Evolutionary conservation across 2,329 filamentous ascomycete genomes (phyloP), one percentile per base, ranked within the genome.

Genomic region (Aspergillus candidus): DNA sequence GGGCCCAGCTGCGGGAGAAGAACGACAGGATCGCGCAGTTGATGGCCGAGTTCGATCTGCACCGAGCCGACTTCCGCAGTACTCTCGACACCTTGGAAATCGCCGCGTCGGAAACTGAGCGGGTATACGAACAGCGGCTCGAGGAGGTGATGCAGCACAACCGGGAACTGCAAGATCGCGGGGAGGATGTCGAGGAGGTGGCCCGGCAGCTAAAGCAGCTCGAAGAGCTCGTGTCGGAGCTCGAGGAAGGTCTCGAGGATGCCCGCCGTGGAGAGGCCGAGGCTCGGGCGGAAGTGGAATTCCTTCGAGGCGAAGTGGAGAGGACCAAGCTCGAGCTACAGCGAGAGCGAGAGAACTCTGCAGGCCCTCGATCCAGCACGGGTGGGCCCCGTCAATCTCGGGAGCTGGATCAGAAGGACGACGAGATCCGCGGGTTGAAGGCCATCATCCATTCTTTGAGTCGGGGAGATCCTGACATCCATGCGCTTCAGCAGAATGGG

Each of bases 401-500:
- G 65, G 89, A 95, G 51, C 69, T 97, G 27, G 89, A 94, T 62
- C 86, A 94, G 61, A 93, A 94, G 63, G 91, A 98, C 59, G 93
- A 98, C 57, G 93, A 98, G 71, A 97, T 98, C 59, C 80, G 91
- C 50, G 93, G 93, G 37, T 77, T 98, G 52, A 98, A 97, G 68
- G 91, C 93, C 35, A 97, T 98, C 61, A 97, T 98, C 48, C 91
- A 97, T 68, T 95, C 88, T 13, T 75, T 98, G 32, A 95, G 89
- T 64, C 79, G 88, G 49, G 88, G 66, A 18, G 67, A 66, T 27
- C 54, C 61, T 11, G 59, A 58, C 44, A 50, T 59, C 17, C 45
- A 56, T 31, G 47, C 59, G 33, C 43, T 60, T 17, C 57, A 51
- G 29, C 60, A 65, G 48, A 63, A 63, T 45, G 60, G 56, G 22